Base-by-base conservation (phyloP, 2,329 filamentous ascomycete species). In the Periconia sp. region DNA sequence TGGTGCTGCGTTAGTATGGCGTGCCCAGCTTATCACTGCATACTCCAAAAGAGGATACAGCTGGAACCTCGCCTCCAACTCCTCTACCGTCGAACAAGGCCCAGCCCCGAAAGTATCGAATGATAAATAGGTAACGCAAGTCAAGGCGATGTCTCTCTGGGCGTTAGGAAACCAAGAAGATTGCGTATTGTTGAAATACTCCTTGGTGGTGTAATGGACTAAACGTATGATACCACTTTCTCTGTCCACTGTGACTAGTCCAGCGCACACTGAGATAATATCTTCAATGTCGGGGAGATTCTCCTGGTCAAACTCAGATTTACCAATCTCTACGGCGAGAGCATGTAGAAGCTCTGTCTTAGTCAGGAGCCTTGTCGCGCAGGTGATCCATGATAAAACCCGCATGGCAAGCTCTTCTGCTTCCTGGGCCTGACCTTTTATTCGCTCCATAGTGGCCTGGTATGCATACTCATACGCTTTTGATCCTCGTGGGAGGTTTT, bases 401-500 rank as follows among this genome's bases (percentile, higher is more conserved):
- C 47, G 48, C 33, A 67, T 74, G 0, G 80, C 79, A 37, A 79
- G 63, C 0, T 70, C 51, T n/a, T 42, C 40, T 10, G 69, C 56
- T 3, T 69, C 72, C 1, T 47, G 1, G 0, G 57, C 9, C 45
- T 82, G 79, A 0, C 58, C 53, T n/a, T 73, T 46, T 27, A 82
- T 79, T 19, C 78, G 65, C 2, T 74, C 41, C 64, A 82, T 77
- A 0, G 75, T 73, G 0, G 74, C 55, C 0, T 70, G 52, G 44
- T 84, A 84, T 0, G 75, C 74, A 10, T 58, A 3, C n/a, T 77
- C 62, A 14, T 77, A 74, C 3, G 71, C 73, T 11, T 41, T 68
- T 0, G 65, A 3, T 14, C 33, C 33, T n/a, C 5, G 6, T 11
- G 11, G 57, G 0, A 81, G 56, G 0, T 57, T 62, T 30, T 52